Conservation (phyloP, 768 basidiomycete species). For the Naganishia kalamii region DNA sequence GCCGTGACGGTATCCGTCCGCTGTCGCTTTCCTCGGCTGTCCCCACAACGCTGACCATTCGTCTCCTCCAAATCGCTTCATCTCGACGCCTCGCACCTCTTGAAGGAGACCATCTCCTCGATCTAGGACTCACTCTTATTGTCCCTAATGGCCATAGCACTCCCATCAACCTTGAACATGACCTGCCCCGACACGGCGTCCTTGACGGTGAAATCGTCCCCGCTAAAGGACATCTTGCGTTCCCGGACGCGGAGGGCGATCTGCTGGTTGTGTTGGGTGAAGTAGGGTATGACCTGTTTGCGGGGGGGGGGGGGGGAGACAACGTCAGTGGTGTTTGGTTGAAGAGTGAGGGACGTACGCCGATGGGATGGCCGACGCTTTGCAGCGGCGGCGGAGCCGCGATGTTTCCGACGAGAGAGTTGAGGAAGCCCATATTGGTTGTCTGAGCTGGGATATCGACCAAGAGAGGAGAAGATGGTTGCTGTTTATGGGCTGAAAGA, state of each 20-base stretch:
- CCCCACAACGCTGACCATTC: too few relatives aligned
- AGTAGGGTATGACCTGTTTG: conserved; percentile 38
- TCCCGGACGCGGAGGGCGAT: conserved; percentile 44
- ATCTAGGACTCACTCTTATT: conserved; percentile 35
- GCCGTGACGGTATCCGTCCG: too few relatives aligned
- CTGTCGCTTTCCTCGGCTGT: too few relatives aligned
- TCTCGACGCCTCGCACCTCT: too few relatives aligned
- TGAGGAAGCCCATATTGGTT: conserved; percentile 34
- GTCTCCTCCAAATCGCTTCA: too few relatives aligned
- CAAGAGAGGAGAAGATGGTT: not conserved
- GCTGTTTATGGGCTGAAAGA: not conserved
- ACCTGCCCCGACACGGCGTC: conserved; percentile 34
- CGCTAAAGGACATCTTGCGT: conserved; percentile 39
- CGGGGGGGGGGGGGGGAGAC: too few relatives aligned
- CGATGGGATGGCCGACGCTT: conserved; percentile 37
- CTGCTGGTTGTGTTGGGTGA: conserved; percentile 30
- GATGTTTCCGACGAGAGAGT: conserved; percentile 1
- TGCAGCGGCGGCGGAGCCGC: conserved; percentile 28
- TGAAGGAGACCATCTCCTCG: too few relatives aligned
- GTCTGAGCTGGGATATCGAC: not conserved
- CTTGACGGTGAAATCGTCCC: conserved; percentile 44
- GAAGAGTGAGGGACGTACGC: too few relatives aligned
- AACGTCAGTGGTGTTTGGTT: too few relatives aligned
- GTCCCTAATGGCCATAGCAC: conserved; percentile 37
- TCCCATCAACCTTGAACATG: conserved; percentile 32